These are phyloP conservation scores for Ophiostoma ulmi DNA, from an alignment of 2,329 filamentous ascomycete species.

Conservation along the genomic window DNA sequence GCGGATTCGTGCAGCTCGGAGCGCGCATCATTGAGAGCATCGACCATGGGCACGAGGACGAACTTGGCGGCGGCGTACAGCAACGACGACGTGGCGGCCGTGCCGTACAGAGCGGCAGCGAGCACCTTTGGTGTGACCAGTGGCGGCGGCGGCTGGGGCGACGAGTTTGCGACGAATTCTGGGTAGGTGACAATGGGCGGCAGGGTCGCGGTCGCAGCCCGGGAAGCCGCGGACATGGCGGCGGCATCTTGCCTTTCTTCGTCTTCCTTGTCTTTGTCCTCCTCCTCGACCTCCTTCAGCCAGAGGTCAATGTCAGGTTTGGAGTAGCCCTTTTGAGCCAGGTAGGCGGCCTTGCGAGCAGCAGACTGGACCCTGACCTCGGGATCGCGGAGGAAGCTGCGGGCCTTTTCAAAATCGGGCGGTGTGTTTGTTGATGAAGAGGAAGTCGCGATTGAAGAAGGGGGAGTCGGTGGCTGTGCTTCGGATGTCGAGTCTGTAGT, in stretches of 20 bases:
- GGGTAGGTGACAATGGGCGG: conserved; percentile 64
- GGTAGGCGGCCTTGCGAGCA: conserved; percentile 70
- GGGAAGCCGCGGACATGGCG: neutral
- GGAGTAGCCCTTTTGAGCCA: conserved; percentile 69
- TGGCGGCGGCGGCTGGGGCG: conserved; percentile 47
- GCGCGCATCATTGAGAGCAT: conserved; percentile 48
- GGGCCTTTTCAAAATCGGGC: conserved; percentile 57
- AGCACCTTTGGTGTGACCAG: conserved; percentile 58
- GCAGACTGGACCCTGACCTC: conserved; percentile 62
- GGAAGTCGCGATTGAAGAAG: neutral
- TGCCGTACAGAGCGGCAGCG: conserved; percentile 54
- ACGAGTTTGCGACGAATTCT: conserved; percentile 58
- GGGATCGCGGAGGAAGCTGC: conserved; percentile 70
- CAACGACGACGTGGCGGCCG: conserved; percentile 54
- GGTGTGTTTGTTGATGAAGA: neutral
- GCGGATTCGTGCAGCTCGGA: conserved; percentile 49
- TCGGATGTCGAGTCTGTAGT: neutral
- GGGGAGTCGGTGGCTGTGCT: neutral
- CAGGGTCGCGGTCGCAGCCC: conserved; percentile 24
- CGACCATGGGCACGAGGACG: conserved; percentile 59
- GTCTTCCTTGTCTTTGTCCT: neutral
- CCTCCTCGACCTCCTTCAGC: conserved; percentile 38
- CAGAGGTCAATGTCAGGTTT: conserved; percentile 63
- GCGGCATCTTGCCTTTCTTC: neutral
- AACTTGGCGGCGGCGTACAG: conserved; percentile 68